Evolutionary conservation across 2,329 filamentous ascomycete species (phyloP).

Genomic region (Diaporthe amygdali): DNA sequence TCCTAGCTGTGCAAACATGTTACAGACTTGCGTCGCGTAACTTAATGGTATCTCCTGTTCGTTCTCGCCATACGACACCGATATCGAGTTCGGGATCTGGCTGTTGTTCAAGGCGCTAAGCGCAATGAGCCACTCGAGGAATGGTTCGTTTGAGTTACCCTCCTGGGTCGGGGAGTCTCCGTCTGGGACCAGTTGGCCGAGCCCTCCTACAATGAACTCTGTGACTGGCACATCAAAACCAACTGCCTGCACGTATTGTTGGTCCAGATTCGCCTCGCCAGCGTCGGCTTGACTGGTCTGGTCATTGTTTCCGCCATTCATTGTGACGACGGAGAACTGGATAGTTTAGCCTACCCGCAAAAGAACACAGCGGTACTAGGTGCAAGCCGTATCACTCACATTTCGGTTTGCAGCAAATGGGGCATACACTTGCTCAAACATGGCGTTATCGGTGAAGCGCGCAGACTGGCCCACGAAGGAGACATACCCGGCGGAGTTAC

Average conservation of each 20-base stretch:
- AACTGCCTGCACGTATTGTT: conserved; percentile 29
- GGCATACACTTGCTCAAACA: conserved; percentile 40
- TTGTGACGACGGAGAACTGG: conserved; percentile 42
- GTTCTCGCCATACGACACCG: conserved; percentile 71
- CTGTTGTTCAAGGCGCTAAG: conserved; percentile 56
- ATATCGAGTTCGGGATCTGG: conserved; percentile 64
- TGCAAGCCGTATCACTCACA: background rate
- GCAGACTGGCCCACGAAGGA: conserved; percentile 58
- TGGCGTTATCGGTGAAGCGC: conserved; percentile 48
- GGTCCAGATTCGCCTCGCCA: conserved; percentile 35
- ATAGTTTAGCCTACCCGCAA: background rate
- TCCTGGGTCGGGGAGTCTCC: conserved; percentile 30
- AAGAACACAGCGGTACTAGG: fast-evolving
- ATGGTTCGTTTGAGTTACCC: conserved; percentile 68
- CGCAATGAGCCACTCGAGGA: conserved; percentile 66
- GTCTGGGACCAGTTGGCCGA: conserved; percentile 41
- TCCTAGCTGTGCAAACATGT: conserved; percentile 66
- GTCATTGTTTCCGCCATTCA: conserved; percentile 46
- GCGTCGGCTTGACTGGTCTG: conserved; percentile 37
- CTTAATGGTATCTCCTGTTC: conserved; percentile 62
- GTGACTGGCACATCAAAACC: conserved; percentile 32
- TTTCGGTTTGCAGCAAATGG: conserved; percentile 45
- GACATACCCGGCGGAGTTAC: conserved; percentile 55
- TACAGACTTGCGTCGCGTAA: conserved; percentile 64
- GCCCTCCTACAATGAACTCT: conserved; percentile 37